A percentile compares a stretch with the other conserved stretches of the same genome.
These are phyloP conservation scores for Gliomastix tumulicola DNA, from an alignment of 2,329 filamentous ascomycete species.

Conservation along the genomic window DNA sequence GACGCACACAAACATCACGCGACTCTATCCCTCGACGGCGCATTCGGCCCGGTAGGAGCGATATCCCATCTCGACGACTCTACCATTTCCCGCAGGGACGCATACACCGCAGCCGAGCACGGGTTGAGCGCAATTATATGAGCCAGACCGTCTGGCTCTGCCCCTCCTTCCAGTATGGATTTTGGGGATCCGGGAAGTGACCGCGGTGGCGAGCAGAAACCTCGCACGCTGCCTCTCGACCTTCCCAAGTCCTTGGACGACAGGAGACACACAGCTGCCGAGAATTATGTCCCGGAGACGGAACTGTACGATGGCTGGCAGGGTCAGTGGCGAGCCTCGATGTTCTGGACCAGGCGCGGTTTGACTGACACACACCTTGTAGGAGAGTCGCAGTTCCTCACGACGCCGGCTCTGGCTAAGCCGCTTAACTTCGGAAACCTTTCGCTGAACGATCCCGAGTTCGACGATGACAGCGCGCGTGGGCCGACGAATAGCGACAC, in stretches of 20 bases:
- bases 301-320: constrained; percentile 99
- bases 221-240: constrained; percentile 65
- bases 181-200: constrained; percentile 40
- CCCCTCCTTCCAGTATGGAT: constrained; percentile 49
- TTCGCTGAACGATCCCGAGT: constrained; percentile 73
- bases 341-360: constrained; percentile 1
- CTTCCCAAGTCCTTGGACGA: constrained; percentile 90
- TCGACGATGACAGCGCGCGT: constrained; percentile 53
- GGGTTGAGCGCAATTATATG: too few species aligned
- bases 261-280: constrained; percentile 60
- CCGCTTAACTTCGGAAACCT: constrained; percentile 77
- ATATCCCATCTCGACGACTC: too few species aligned
- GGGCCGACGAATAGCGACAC: constrained; percentile 69
- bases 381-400: constrained; percentile 96
- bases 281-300: constrained; percentile 66
- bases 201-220: constrained; percentile 33
- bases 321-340: constrained; percentile 39
- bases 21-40: too few species aligned
- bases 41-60: too few species aligned
- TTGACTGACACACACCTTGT: constrained; percentile 14
- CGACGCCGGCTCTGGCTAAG: constrained; percentile 75
- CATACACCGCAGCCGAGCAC: too few species aligned
- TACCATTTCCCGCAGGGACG: too few species aligned
- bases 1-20: too few species aligned
- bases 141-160: constrained; percentile 11